Base-by-base conservation (phyloP, 192 early-diverging fungal species). In the Dimargaris verticillata region DNA sequence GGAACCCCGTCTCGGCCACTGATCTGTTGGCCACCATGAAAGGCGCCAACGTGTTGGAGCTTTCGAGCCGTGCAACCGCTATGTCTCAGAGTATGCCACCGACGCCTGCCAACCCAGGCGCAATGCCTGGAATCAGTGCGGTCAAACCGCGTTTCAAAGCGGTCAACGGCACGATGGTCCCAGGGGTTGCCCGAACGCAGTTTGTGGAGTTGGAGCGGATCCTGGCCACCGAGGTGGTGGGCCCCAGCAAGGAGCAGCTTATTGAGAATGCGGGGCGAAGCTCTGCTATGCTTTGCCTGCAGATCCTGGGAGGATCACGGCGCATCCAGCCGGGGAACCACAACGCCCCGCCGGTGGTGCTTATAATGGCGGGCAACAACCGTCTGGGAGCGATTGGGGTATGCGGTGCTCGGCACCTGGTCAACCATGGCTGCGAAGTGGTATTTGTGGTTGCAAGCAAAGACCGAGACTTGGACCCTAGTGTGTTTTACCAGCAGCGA, bases 231-330 rank as follows among this genome's bases (percentile, higher is more conserved):
- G 83, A 86, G 55, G 82, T 78, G 47, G 33, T 38, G 33, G 87
- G 88, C 5, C 80, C 82, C 18, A 82, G 73, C 55, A 78, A 83
- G 4, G 75, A 77, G 46, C 83, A 85, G 62, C 78, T 86, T 74
- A 78, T 87, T 53, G 88, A 91, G 66, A 91, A 89, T 72, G 88
- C 79, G 17, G 88, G 82, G 9, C 74, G 85, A 45, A 77, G 83
- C 25, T 74, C 74, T 14, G 81, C 86, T 24, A 83, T 83, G 76
- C 71, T 89, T 72, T 79, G 76, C 41, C 63, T 91, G 44, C 83
- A 86, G 63, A 80, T 79, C 22, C 64, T 91, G n/a, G 85, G 85
- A 43, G 85, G 85, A 22, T 72, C 74, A 2, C 75, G 86, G 28
- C 74, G 88, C n/a, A 85, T 91, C 47, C 79, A 83, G 52, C 78